Evolutionary conservation across 2,329 filamentous ascomycete species (phyloP).

Genomic region (Neofusicoccum laricinum): DNA sequence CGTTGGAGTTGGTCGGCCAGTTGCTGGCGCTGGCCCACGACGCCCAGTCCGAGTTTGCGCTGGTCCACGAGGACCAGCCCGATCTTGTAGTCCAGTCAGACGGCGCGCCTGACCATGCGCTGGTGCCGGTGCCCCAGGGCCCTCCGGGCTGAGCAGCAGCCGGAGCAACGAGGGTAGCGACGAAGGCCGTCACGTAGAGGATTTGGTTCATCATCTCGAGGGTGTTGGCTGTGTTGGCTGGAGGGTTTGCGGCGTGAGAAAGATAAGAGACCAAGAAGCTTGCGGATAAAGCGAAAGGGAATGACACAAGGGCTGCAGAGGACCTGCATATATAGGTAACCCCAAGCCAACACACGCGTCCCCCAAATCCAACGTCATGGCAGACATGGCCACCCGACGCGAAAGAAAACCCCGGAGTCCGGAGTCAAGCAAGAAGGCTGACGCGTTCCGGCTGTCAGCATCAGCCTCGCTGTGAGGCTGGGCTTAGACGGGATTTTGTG

Average conservation of each 20-base stretch:
- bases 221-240: conserved; percentile 25
- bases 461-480: conserved; percentile 7
- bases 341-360: conserved; percentile 8
- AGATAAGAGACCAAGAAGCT: background rate
- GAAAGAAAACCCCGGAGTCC: background rate
- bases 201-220: conserved; percentile 16
- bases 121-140: conserved; percentile 2
- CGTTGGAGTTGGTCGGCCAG: background rate
- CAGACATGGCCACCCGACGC: background rate
- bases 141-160: conserved; percentile 3
- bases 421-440: background rate
- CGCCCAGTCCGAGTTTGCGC: background rate
- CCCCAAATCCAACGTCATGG: conserved; percentile 1
- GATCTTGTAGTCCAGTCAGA: conserved; percentile 7
- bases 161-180: background rate
- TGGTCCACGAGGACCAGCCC: background rate
- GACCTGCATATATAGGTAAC: conserved; percentile 13
- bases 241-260: background rate
- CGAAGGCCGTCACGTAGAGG: conserved; percentile 9
- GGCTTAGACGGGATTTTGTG: background rate
- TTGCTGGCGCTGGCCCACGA: background rate
- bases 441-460: conserved; percentile 15
- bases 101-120: conserved; percentile 2
- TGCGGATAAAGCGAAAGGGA: background rate
- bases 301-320: background rate